phyloP scores from a whole-genome alignment of 2,329 filamentous ascomycete genomes.

The Diaporthe humulicola region DNA sequence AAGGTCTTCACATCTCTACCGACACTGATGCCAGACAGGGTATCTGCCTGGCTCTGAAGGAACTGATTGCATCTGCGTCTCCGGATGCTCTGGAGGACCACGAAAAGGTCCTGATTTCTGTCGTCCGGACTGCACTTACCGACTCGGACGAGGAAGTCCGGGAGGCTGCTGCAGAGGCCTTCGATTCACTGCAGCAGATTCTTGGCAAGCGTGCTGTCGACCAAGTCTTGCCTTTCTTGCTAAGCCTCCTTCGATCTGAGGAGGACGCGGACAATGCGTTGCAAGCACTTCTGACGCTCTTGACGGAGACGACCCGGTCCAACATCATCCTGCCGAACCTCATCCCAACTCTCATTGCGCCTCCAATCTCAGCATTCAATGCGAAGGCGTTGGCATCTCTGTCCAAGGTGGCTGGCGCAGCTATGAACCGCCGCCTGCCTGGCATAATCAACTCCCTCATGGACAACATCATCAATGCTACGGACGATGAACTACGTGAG shows the following conservation, averaged over 20 bases:
- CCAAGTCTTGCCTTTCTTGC: constrained; percentile 91
- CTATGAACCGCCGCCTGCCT: constrained; percentile 91
- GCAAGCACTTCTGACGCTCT: constrained; percentile 89
- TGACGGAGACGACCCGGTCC: constrained; percentile 92
- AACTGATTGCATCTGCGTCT: constrained; percentile 91
- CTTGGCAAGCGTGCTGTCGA: constrained; percentile 95
- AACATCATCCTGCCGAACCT: constrained; percentile 98
- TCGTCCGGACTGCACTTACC: constrained; percentile 91
- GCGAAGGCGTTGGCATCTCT: constrained; percentile 93
- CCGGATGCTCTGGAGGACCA: constrained; percentile 92
- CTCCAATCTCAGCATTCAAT: constrained; percentile 94
- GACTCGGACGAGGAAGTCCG: constrained; percentile 91
- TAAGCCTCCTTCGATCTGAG: constrained; percentile 89
- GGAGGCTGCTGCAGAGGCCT: constrained; percentile 96
- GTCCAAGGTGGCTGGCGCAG: constrained; percentile 88
- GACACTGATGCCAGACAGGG: constrained; percentile 96
- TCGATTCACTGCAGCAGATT: constrained; percentile 93
- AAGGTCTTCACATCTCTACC: constrained; percentile 87
- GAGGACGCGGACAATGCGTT: constrained; percentile 92
- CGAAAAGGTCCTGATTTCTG: constrained; percentile 93
- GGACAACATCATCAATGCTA: constrained; percentile 87
- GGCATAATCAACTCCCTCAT: constrained; percentile 93
- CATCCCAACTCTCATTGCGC: constrained; percentile 90
- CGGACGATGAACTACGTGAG: constrained; percentile 77
- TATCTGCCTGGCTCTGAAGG: constrained; percentile 95